Base-by-base conservation (phyloP, 2,329 filamentous ascomycete genomes). In the Arthroderma sp. region DNA sequence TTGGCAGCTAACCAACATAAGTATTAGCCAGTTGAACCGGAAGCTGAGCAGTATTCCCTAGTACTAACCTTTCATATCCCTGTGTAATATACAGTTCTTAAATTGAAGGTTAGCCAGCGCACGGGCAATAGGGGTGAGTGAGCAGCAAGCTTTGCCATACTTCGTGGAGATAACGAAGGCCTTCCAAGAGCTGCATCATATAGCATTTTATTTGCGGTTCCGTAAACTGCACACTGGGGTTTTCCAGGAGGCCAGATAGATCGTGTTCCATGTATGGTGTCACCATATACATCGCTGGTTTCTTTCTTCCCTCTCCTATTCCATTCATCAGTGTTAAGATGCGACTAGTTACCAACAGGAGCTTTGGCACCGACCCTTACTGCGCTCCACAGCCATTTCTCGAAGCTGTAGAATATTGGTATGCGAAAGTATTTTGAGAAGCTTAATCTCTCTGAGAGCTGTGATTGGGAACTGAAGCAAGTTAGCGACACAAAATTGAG, bases 221-320 rank as follows among this genome's bases (percentile, higher is more conserved):
- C 40, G 83, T 84, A 57, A 98, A 89, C 36, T 77, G 76, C 34
- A 98, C 88, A 5, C 82, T 80, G 6, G 89, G 89, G 56, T 98
- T 98, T 63, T 96, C 91, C 56, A 98, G 79, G 29, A 98, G 77
- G 38, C 91, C 91, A 6, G 89, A 94, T n/a, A 98, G 75, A 66
- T 98, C 91, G 66, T 98, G 91, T 56, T 96, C 88, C 87, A 96
- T 95, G 64, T 98, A 98, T 5, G 89, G 91, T 38, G 82, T 95
- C 42, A 94, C 89, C 91, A 98, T 98, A 67, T 96, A 96, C 72
- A 98, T 87, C 54, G 88, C 88, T 57, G 63, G 72, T 66, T 68
- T 75, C 64, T 85, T 87, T 54, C 82, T 77, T 64, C 86, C 85
- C 60, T 89, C 83, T 55, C 77, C 78, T 81, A 56, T 42, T 50